These are phyloP conservation scores for Xylariales sp. DNA, from an alignment of 2,329 filamentous ascomycete species.

Conservation along the genomic window DNA sequence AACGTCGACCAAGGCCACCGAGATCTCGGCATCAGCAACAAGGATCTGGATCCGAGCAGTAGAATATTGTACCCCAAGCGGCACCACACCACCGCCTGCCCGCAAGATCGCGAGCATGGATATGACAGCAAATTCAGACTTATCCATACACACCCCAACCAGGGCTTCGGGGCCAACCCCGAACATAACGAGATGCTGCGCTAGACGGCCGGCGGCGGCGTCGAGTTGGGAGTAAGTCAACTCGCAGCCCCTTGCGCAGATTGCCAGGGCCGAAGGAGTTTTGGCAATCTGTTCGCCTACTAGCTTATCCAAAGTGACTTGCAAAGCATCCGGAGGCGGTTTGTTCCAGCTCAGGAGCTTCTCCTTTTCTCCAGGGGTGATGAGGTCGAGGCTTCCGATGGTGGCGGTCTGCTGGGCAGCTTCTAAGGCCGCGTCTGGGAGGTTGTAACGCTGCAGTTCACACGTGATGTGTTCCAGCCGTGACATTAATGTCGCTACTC, in stretches of 20 bases:
- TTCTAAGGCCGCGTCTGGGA: not conserved
- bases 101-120: conserved; percentile 14
- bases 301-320: not conserved
- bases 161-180: conserved; percentile 11
- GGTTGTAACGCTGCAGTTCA: not conserved
- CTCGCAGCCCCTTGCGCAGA: conserved; percentile 22
- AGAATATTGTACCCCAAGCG: not conserved
- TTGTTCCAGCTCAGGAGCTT: conserved; percentile 1
- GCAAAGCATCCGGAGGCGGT: not conserved
- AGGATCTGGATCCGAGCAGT: not conserved
- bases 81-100: conserved; percentile 1
- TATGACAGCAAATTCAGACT: conserved; percentile 11
- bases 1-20: not conserved
- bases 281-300: not conserved
- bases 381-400: not conserved
- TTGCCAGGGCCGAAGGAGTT: not conserved
- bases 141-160: conserved; percentile 13
- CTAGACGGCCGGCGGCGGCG: conserved; percentile 16
- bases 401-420: not conserved
- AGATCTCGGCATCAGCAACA: not conserved
- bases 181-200: conserved; percentile 14
- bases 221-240: conserved; percentile 26
- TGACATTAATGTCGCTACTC: not conserved
- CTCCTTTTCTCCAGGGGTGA: not conserved
- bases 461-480: not conserved